Conservation (phyloP, 208 protist species). For the Acanthamoeba sp. region DNA sequence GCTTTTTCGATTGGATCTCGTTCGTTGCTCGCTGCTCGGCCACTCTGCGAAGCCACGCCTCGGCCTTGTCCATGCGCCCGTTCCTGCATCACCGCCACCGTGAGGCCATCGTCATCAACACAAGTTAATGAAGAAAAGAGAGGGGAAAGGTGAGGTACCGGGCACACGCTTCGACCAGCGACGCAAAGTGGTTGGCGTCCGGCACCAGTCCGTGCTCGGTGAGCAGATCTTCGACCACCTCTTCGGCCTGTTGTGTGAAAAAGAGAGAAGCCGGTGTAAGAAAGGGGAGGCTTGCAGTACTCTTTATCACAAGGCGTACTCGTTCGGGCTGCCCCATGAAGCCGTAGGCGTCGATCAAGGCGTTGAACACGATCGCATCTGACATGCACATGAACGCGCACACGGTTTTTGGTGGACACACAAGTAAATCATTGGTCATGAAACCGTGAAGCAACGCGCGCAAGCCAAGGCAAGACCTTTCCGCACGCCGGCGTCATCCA, state of each 20-base stretch:
- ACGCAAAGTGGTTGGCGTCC: conserved; percentile 26
- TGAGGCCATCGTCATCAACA: no score
- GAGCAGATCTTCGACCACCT: background rate
- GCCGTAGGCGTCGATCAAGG: conserved; percentile 44
- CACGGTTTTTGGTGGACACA: no score
- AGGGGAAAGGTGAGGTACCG: background rate
- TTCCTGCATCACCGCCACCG: no score
- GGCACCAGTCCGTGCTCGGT: background rate
- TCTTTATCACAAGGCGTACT: background rate
- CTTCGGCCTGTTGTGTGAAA: conserved; percentile 14
- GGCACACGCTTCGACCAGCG: conserved; percentile 42
- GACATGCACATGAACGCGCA: no score
- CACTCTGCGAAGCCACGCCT: background rate
- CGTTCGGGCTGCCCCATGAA: background rate
- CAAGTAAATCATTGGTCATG: no score
- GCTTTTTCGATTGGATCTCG: background rate
- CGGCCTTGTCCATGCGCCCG: conserved; percentile 22
- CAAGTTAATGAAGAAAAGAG: no score
- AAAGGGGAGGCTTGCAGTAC: no score
- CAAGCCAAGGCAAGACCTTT: no score
- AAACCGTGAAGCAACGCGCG: no score
- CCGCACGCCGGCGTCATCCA: background rate
- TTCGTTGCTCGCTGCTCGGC: background rate
- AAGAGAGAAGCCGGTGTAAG: no score
- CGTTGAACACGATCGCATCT: conserved; percentile 52